Evolutionary conservation across 169 alveolate species (phyloP), one percentile per base, ranked within the genome.

Genomic region (Eimeria sp.): DNA sequence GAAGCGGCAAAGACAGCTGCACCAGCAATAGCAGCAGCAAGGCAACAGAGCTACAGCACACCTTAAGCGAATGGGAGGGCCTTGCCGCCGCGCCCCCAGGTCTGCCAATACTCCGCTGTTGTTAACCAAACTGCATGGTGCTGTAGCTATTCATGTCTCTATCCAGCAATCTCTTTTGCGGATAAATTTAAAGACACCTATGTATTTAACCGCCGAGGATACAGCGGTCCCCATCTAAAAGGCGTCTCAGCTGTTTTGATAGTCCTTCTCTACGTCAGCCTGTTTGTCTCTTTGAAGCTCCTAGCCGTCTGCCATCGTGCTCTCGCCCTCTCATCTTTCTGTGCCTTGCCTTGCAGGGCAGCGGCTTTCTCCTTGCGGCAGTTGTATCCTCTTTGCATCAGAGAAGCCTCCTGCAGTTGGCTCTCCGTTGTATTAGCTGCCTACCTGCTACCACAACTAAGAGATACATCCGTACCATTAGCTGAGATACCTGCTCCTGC

Each of bases 1-100:
- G 76, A 16, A 67, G 76, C 45, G 25, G 27, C 76, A 67, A 54
- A 54, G 61, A 54, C 76, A 22, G 76, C 76, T 18, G 76, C 76
- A 67, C 16, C 61, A 54, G 61, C 61, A 67, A 30, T 30, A 67
- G 76, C 76, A 67, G 27, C 76, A 67, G 76, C 76, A 67, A 67
- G 25, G 76, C 14, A 22, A 22, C 76, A 9, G 76, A 67, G 27
- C 25, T 30, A 27, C 76, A 13, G 22, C 76, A 67, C 27, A 27
- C 11, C 45, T 22, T 30, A 20, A 10, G 45, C 14, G 76, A 27
- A 18, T 67, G 27, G 14, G 40, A 67, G 40, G 43, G 45, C 2
- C 11, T 25, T 67, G 76, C 9, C 25, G 76, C 76, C 27, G 45
- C 76, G 16, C 34, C 45, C 25, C 34, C 76, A 67, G 76, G 76